These are phyloP conservation scores for Iberis pinnata DNA, from an alignment of 345 rosid species.

Conservation along the genomic window DNA sequence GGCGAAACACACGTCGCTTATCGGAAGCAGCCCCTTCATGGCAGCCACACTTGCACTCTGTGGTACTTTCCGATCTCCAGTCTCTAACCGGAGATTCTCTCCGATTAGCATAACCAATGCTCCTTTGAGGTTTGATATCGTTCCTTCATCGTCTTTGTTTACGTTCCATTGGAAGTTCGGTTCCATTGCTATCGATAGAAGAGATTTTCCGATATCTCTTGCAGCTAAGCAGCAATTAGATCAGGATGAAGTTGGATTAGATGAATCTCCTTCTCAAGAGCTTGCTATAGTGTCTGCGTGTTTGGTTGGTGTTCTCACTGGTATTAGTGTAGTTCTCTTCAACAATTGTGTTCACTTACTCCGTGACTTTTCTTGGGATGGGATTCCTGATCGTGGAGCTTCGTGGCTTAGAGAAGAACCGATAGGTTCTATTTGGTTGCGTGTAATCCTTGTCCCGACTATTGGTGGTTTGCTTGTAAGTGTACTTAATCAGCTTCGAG, in stretches of 20 bases:
- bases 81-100: slow-evolving; percentile 17
- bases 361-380: slow-evolving; percentile 87
- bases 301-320: slow-evolving; percentile 66
- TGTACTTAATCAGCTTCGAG: slow-evolving; percentile 41
- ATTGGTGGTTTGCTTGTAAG: slow-evolving; percentile 69
- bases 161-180: not conserved
- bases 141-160: slow-evolving; percentile 8
- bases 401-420: slow-evolving; percentile 78
- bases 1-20: slow-evolving; percentile 24
- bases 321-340: slow-evolving; percentile 73
- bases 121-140: not conserved
- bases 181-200: not conserved
- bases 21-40: slow-evolving; percentile 26
- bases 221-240: slow-evolving; percentile 20
- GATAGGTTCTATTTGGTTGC: slow-evolving; percentile 44
- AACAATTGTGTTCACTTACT: slow-evolving; percentile 65
- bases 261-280: slow-evolving; percentile 23
- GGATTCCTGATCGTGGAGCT: slow-evolving; percentile 76
- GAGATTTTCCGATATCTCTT: not conserved
- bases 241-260: slow-evolving; percentile 6
- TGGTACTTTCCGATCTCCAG: slow-evolving; percentile 19
- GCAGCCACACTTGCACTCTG: slow-evolving; percentile 26
- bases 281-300: slow-evolving; percentile 49
- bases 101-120: not conserved
- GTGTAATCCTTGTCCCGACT: slow-evolving; percentile 66